phyloP scores from a whole-genome alignment of 129 eudicot genomes.

The Centaurea solstitialis region DNA sequence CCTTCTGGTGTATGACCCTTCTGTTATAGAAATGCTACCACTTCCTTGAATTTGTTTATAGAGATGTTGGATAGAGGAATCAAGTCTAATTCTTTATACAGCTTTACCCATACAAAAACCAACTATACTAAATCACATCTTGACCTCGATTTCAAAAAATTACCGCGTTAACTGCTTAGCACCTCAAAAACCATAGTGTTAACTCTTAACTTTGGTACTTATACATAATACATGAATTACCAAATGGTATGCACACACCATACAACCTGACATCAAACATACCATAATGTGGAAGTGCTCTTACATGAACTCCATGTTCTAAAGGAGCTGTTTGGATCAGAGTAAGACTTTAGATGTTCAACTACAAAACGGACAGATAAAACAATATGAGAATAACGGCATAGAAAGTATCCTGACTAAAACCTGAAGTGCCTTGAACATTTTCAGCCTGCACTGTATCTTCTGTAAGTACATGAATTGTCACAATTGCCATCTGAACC shows the following conservation, averaged over 20 bases:
- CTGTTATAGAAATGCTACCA: background rate
- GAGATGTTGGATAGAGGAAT: background rate
- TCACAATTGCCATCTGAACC: constrained; percentile 49
- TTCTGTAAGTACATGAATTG: constrained; percentile 40
- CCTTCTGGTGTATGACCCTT: background rate
- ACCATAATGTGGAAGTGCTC: background rate
- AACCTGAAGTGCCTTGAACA: constrained; percentile 50
- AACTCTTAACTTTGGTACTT: background rate
- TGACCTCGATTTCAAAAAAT: background rate
- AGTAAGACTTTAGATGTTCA: background rate
- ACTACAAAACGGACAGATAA: background rate
- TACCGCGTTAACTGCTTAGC: background rate
- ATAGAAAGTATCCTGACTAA: constrained; percentile 4
- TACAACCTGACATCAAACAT: background rate
- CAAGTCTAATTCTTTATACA: background rate
- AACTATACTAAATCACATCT: background rate
- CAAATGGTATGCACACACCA: background rate
- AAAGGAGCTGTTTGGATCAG: background rate
- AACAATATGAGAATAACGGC: background rate
- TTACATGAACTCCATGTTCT: background rate
- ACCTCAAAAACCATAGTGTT: background rate
- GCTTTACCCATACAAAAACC: background rate
- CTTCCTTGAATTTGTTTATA: background rate
- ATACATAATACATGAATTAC: background rate
- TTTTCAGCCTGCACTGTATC: constrained; percentile 34